These are phyloP conservation scores for Penicillium antarcticum DNA, from an alignment of 495 filamentous ascomycete species.

Conservation along the genomic window DNA sequence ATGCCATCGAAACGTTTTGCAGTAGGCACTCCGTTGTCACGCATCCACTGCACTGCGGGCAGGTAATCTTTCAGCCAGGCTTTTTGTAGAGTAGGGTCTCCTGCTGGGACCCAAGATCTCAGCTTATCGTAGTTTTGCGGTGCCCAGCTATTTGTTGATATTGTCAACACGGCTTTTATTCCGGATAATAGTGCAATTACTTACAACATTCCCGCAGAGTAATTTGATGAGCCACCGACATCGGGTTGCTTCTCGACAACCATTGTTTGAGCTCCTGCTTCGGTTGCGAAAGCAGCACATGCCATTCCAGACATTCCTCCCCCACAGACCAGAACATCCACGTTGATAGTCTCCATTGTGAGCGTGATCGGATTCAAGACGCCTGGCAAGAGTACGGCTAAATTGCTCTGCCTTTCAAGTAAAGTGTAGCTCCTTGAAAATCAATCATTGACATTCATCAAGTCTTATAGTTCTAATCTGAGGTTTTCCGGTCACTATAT, in stretches of 20 bases:
- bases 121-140: slow-evolving; percentile 20
- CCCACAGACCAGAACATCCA: slow-evolving; percentile 25
- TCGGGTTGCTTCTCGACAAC: slow-evolving; percentile 23
- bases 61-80: slow-evolving; percentile 25
- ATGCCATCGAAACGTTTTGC: slow-evolving; percentile 26
- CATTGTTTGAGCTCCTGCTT: slow-evolving; percentile 17
- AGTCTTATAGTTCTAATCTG: too few species aligned
- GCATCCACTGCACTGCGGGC: slow-evolving; percentile 28
- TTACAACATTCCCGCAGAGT: slow-evolving; percentile 29
- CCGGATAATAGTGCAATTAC: not conserved
- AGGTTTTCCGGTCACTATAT: too few species aligned
- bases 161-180: not conserved
- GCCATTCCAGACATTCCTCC: slow-evolving; percentile 31
- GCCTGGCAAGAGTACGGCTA: too few species aligned
- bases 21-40: slow-evolving; percentile 19
- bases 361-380: not conserved
- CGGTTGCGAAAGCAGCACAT: slow-evolving; percentile 24
- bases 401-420: too few species aligned
- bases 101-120: slow-evolving; percentile 23
- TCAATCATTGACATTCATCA: too few species aligned
- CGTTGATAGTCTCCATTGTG: slow-evolving; percentile 18
- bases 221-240: slow-evolving; percentile 22
- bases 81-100: slow-evolving; percentile 19
- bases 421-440: too few species aligned
- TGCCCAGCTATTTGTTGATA: slow-evolving; percentile 15